Percentiles rank a stretch among this genome's conserved stretches.
Conservation (phyloP, 768 basidiomycete genomes). For the Coprinellus aureogranulatus region DNA sequence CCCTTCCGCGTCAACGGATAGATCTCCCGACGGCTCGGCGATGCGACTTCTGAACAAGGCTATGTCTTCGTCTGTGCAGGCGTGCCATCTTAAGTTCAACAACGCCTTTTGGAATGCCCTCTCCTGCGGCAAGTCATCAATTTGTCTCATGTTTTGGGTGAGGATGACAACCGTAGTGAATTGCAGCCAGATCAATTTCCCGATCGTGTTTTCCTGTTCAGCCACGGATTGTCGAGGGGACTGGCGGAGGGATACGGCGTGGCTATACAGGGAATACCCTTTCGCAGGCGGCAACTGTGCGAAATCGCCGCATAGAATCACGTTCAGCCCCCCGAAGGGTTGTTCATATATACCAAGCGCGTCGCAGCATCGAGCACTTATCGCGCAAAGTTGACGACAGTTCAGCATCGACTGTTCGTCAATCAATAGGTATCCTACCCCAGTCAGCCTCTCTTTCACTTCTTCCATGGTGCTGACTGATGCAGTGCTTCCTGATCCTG, state of each 20-base stretch:
- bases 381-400: slow-evolving; percentile 25
- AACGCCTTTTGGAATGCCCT: slow-evolving; percentile 24
- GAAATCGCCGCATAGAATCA: slow-evolving; percentile 46
- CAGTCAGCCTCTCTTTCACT: slow-evolving; percentile 13
- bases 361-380: slow-evolving; percentile 20
- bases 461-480: slow-evolving; percentile 21
- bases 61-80: slow-evolving; percentile 39
- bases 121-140: slow-evolving; percentile 19
- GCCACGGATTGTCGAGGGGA: not conserved
- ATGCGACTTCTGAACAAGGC: slow-evolving; percentile 28
- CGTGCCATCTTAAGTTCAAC: slow-evolving; percentile 37
- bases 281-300: slow-evolving; percentile 36
- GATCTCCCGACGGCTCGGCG: slow-evolving; percentile 10
- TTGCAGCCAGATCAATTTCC: slow-evolving; percentile 33
- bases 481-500: not conserved
- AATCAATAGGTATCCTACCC: slow-evolving; percentile 38
- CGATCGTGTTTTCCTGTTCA: slow-evolving; percentile 21
- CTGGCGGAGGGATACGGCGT: not conserved
- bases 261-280: not conserved
- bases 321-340: slow-evolving; percentile 36
- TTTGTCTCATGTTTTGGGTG: slow-evolving; percentile 35
- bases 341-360: slow-evolving; percentile 16
- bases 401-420: slow-evolving; percentile 45
- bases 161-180: slow-evolving; percentile 32
- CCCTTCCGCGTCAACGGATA: slow-evolving; percentile 8